Evolutionary conservation across 257 asterid species (phyloP).

Genomic region (Paraleonurus japonicus): DNA sequence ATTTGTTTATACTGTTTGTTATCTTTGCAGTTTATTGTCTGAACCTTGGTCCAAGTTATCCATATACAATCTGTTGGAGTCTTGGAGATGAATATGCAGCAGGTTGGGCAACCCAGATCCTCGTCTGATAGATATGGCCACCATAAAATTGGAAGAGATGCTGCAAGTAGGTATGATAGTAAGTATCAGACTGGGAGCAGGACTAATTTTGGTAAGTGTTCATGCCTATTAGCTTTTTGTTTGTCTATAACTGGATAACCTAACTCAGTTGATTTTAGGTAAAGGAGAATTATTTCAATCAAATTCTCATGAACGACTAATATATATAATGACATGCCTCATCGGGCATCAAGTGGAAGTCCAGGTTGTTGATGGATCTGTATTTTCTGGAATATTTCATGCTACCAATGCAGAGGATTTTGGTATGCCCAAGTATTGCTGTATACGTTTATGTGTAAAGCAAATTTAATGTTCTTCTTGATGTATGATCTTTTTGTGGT

Average conservation of each 20-base stretch:
- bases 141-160: conserved; percentile 55
- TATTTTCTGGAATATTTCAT: conserved; percentile 81
- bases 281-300: conserved; percentile 55
- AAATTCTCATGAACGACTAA: conserved; percentile 62
- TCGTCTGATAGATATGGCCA: conserved; percentile 71
- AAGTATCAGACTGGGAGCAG: conserved; percentile 50
- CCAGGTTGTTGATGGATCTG: conserved; percentile 85
- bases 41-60: conserved; percentile 26
- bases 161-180: conserved; percentile 48
- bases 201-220: conserved; percentile 48
- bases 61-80: conserved; percentile 17
- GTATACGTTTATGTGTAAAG: conserved; percentile 9
- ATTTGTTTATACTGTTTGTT: background rate
- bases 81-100: conserved; percentile 64
- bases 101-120: conserved; percentile 55
- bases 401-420: conserved; percentile 78
- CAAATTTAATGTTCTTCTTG: background rate
- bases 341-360: conserved; percentile 94
- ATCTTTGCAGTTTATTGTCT: conserved; percentile 34
- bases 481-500: conserved; percentile 17
- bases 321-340: conserved; percentile 72
- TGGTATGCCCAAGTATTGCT: conserved; percentile 49
- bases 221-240: conserved; percentile 9
- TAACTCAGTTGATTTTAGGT: conserved; percentile 43
- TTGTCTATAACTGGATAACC: conserved; percentile 19